Percentiles rank a stretch among this genome's conserved stretches.
These are phyloP conservation scores for Fusarium foetens DNA, from an alignment of 2,329 filamentous ascomycete species.

Conservation along the genomic window DNA sequence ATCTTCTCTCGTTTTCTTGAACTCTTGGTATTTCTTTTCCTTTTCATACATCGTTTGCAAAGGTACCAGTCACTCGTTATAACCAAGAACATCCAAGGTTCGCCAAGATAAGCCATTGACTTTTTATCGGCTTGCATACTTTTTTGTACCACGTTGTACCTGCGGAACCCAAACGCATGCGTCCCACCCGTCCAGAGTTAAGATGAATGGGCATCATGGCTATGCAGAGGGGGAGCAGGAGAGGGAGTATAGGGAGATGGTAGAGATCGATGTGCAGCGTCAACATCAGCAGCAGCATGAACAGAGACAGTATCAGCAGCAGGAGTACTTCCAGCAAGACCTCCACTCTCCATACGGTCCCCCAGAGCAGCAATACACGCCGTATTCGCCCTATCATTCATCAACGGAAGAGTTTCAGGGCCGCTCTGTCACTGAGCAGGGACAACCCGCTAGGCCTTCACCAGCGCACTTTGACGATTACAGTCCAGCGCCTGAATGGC, in stretches of 20 bases:
- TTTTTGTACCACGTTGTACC: not conserved
- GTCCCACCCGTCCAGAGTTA: slow-evolving; percentile 13
- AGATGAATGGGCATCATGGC: slow-evolving; percentile 46
- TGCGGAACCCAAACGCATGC: slow-evolving; percentile 28
- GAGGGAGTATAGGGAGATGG: slow-evolving; percentile 49
- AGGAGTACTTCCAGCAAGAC: slow-evolving; percentile 37
- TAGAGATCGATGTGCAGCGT: slow-evolving; percentile 49
- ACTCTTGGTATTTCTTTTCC: slow-evolving; percentile 15
- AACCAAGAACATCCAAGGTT: slow-evolving; percentile 5
- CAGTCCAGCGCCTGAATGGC: slow-evolving; percentile 41
- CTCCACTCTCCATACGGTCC: slow-evolving; percentile 39
- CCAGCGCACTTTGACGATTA: slow-evolving; percentile 40
- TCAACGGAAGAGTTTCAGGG: slow-evolving; percentile 42
- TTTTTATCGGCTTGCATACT: not conserved
- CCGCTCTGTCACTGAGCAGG: slow-evolving; percentile 42
- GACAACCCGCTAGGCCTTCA: slow-evolving; percentile 29
- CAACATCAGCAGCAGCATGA: slow-evolving; percentile 44
- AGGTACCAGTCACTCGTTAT: slow-evolving; percentile 29
- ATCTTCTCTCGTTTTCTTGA: slow-evolving; percentile 27
- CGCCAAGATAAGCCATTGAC: slow-evolving; percentile 13
- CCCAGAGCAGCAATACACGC: slow-evolving; percentile 20
- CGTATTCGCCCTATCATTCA: slow-evolving; percentile 37
- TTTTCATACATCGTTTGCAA: not conserved
- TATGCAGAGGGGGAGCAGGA: slow-evolving; percentile 35
- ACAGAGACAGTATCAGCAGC: slow-evolving; percentile 36